Conservation (phyloP, 352 stramenopile genomes). For the Pythium rhizo-oryzae region DNA sequence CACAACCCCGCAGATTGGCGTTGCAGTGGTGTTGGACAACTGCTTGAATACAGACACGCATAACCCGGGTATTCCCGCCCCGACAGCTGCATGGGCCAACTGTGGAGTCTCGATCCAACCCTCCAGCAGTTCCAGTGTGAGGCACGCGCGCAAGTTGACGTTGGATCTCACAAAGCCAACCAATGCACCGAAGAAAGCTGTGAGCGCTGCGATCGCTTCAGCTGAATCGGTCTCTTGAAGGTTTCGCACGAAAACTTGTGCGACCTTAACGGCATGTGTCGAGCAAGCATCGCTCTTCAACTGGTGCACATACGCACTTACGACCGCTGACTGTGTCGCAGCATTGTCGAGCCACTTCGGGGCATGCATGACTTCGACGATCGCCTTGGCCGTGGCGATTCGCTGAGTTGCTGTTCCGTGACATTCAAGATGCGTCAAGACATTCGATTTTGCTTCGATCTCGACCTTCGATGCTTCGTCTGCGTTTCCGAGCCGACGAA, state of each 20-base stretch:
- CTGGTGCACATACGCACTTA: neutral
- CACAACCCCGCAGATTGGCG: neutral
- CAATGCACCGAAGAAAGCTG: neutral
- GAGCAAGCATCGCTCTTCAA: neutral
- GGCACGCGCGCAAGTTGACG: neutral
- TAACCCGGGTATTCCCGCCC: neutral
- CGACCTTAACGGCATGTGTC: neutral
- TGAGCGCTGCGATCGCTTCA: neutral
- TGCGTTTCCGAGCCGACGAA: neutral
- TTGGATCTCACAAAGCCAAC: neutral
- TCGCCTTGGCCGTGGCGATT: neutral
- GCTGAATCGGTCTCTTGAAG: neutral
- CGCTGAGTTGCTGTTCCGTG: neutral
- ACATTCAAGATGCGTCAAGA: neutral
- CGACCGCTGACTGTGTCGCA: neutral
- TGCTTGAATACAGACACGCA: neutral
- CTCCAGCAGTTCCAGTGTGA: neutral
- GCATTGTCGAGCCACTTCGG: neutral
- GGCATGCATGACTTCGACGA: neutral
- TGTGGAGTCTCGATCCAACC: neutral
- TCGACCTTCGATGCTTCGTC: neutral
- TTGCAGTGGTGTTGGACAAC: neutral
- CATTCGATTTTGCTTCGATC: neutral
- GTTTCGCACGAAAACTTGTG: neutral
- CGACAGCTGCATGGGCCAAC: neutral